These are phyloP conservation scores for Pseudovirgaria hyperparasitica DNA, from an alignment of 2,329 filamentous ascomycete species.

Conservation along the genomic window DNA sequence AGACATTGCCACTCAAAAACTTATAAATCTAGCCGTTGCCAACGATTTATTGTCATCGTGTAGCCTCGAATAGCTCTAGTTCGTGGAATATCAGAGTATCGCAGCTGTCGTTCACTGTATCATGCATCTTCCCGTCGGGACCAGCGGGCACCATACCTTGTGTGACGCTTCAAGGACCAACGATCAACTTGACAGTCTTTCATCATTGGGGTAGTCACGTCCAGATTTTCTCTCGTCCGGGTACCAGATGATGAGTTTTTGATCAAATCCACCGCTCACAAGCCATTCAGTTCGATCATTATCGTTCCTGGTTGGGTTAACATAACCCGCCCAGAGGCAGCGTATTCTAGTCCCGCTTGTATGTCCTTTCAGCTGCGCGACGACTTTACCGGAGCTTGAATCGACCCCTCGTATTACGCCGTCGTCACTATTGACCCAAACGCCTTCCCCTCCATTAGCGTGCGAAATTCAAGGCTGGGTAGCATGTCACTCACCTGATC, in stretches of 20 bases:
- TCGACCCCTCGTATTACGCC: conserved; percentile 49
- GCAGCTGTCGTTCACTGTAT: neutral
- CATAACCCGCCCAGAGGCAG: conserved; percentile 42
- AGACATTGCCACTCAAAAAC: no score
- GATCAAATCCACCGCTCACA: conserved; percentile 53
- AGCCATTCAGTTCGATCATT: conserved; percentile 34
- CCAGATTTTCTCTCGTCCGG: conserved; percentile 8
- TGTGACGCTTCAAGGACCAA: neutral
- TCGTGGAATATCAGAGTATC: conserved; percentile 1
- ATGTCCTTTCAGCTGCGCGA: conserved; percentile 39
- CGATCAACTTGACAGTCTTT: conserved; percentile 1
- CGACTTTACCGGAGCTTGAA: conserved; percentile 43
- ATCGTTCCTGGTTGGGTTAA: conserved; percentile 17
- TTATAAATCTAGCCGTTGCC: no score
- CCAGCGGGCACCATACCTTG: neutral
- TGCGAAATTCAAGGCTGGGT: no score
- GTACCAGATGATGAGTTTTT: conserved; percentile 48
- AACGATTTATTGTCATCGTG: neutral
- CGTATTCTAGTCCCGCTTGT: conserved; percentile 45
- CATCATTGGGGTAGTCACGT: neutral
- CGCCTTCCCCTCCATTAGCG: no score
- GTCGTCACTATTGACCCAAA: conserved; percentile 55
- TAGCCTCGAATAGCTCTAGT: neutral
- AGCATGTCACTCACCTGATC: no score
- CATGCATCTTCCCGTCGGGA: conserved; percentile 1